Base-by-base conservation (phyloP, 140 eudicot genomes). In the Cichorium intybus region DNA sequence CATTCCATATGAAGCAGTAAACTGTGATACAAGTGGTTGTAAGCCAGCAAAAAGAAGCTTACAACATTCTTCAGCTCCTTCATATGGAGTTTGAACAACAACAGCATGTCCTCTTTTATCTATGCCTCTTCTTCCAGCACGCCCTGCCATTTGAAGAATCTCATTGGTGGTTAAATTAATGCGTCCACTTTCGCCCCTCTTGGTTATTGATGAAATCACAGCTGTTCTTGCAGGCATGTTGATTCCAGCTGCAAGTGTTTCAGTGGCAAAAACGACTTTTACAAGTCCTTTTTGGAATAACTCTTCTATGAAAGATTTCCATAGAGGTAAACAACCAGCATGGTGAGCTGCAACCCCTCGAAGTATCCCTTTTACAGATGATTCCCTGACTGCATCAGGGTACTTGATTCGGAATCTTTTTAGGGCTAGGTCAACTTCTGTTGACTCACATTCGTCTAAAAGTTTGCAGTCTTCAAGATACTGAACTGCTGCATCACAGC, bases 151-250 rank as follows among this genome's bases (percentile, higher is more conserved):
- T 76, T 93, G 99, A 17, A 93, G 90, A 52, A 93, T 72, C 60
- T 93, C 99, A 62, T 88, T 93, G 22, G 97, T 78, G 35, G 71
- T 81, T 64, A 93, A 74, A 35, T 81, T 83, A 50, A 84, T 56
- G 34, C 99, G 90, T 12, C 99, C 99, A 80, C 86, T 86, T 68
- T 93, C 99, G 69, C 82, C 69, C 76, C 99, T 79, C 61, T 93
- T 93, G 81, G 90, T 88, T 39, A 93, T 86, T 57, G 99, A 79
- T 23, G 99, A 84, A 70, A 93, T 78, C 43, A 93, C 97, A 72
- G 99, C 93, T 24, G 99, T 93, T 69, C 99, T 80, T 34, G 99
- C 99, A 70, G 99, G 99, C 99, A 93, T 93, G 84, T 93, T 93
- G 57, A 93, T 93, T 26, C 99, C 99, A 52, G 99, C 97, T 59